These are phyloP conservation scores for Blastobotrys capitulatus DNA, from an alignment of 1,139 yeast species.

Conservation along the genomic window DNA sequence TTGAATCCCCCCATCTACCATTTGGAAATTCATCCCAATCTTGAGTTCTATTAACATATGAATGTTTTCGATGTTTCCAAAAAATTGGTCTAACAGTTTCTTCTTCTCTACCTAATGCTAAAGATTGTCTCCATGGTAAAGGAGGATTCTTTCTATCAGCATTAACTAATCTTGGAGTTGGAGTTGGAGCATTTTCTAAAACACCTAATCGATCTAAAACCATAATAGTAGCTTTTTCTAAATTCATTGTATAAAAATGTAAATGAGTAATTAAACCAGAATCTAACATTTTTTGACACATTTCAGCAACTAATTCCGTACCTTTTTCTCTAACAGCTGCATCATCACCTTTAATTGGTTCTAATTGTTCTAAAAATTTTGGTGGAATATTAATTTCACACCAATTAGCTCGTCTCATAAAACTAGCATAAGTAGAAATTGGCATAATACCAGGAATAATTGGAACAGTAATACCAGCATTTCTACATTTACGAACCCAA, in stretches of 20 bases:
- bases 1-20: conserved; percentile 92
- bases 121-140: conserved; percentile 86
- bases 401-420: conserved; percentile 92
- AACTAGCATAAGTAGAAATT: conserved; percentile 87
- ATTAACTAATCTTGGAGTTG: conserved; percentile 14
- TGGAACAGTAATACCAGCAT: conserved; percentile 74
- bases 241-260: conserved; percentile 94
- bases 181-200: conserved; percentile 32
- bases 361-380: conserved; percentile 62
- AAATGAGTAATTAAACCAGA: conserved; percentile 75
- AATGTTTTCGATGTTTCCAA: conserved; percentile 92
- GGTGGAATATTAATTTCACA: conserved; percentile 77
- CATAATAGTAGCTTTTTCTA: conserved; percentile 87
- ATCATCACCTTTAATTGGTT: conserved; percentile 87
- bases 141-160: conserved; percentile 23
- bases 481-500: conserved; percentile 75
- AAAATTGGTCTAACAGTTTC: conserved; percentile 91
- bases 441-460: conserved; percentile 99
- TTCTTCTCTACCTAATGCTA: conserved; percentile 73
- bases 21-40: conserved; percentile 95
- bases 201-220: conserved; percentile 69
- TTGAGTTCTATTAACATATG: conserved; percentile 84
- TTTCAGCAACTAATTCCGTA: conserved; percentile 71
- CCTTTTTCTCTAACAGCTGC: conserved; percentile 82
- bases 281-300: conserved; percentile 70